phyloP scores from a whole-genome alignment of 192 early-diverging fungal species.

The Coemansia sp. region DNA sequence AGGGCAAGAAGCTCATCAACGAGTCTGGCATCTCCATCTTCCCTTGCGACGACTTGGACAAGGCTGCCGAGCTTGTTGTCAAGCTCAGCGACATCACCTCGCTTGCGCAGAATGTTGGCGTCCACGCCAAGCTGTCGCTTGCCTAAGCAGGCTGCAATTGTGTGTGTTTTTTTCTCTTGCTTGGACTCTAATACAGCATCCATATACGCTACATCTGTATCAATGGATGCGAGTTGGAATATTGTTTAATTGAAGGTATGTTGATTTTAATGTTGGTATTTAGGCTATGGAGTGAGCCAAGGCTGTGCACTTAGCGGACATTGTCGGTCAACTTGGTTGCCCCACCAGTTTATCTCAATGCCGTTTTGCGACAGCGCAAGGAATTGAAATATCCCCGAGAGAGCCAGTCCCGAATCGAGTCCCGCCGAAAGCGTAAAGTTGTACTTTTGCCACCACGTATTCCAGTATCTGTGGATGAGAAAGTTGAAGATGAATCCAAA shows the following conservation, averaged over 20 bases:
- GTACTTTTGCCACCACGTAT: constrained; percentile 64
- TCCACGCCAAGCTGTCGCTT: constrained; percentile 50
- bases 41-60: constrained; percentile 92
- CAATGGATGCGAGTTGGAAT: neutral
- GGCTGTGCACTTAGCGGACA: constrained; percentile 44
- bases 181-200: neutral
- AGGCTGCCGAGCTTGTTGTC: constrained; percentile 72
- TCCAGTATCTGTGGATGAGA: constrained; percentile 61
- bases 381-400: constrained; percentile 54
- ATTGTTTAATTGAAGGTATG: neutral
- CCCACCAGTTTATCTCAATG: constrained; percentile 54
- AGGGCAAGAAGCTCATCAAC: constrained; percentile 88
- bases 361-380: constrained; percentile 46
- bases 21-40: constrained; percentile 91
- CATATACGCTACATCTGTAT: neutral
- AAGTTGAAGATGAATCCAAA: constrained; percentile 71
- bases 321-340: constrained; percentile 47
- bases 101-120: constrained; percentile 48
- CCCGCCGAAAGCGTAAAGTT: constrained; percentile 59
- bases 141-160: constrained; percentile 12
- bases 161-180: neutral
- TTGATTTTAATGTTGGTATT: neutral
- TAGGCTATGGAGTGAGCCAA: constrained; percentile 23
- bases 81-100: constrained; percentile 55
- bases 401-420: constrained; percentile 57